Percentiles rank a stretch among this genome's conserved stretches.
These are phyloP conservation scores for Aristolochia fimbriata DNA, from an alignment of 164 flowering plant genomes.

Conservation along the genomic window DNA sequence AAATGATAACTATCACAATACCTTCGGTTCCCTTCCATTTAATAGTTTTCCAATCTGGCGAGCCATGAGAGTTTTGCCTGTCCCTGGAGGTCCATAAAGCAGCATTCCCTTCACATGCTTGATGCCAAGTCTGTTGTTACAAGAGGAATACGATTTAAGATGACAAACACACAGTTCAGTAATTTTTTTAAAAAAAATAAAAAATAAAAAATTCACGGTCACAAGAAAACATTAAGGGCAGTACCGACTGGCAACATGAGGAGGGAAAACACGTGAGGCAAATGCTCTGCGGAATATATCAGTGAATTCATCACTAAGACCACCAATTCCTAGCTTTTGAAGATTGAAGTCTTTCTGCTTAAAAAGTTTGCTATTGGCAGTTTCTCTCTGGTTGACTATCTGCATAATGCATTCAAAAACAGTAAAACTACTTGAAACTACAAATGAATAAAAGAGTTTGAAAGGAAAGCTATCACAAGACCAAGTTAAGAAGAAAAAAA, in stretches of 20 bases:
- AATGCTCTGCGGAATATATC: slow-evolving; percentile 98
- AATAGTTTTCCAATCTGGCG: slow-evolving; percentile 96
- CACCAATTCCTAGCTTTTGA: slow-evolving; percentile 85
- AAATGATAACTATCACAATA: slow-evolving; percentile 16
- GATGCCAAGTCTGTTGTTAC: slow-evolving; percentile 77
- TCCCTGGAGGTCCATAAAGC: slow-evolving; percentile 98
- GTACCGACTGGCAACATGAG: slow-evolving; percentile 86
- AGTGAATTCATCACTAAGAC: slow-evolving; percentile 87
- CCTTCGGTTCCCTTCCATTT: slow-evolving; percentile 96
- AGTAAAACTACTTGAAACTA: neutral
- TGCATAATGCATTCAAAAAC: slow-evolving; percentile 22
- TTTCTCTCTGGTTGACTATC: slow-evolving; percentile 93
- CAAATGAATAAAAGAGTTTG: neutral
- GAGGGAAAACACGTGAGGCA: slow-evolving; percentile 96
- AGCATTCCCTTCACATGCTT: slow-evolving; percentile 99
- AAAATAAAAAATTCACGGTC: no score
- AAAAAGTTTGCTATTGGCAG: slow-evolving; percentile 85
- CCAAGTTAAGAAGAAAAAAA: neutral
- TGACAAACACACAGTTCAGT: neutral
- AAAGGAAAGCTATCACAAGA: neutral
- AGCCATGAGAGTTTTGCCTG: slow-evolving; percentile 96
- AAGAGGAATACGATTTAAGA: slow-evolving; percentile 1
- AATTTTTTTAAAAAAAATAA: no score
- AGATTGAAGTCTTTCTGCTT: slow-evolving; percentile 92
- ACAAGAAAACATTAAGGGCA: neutral